Evolutionary conservation across 78 protist genomes (phyloP).

Genomic region (Protostelium mycophagum): DNA sequence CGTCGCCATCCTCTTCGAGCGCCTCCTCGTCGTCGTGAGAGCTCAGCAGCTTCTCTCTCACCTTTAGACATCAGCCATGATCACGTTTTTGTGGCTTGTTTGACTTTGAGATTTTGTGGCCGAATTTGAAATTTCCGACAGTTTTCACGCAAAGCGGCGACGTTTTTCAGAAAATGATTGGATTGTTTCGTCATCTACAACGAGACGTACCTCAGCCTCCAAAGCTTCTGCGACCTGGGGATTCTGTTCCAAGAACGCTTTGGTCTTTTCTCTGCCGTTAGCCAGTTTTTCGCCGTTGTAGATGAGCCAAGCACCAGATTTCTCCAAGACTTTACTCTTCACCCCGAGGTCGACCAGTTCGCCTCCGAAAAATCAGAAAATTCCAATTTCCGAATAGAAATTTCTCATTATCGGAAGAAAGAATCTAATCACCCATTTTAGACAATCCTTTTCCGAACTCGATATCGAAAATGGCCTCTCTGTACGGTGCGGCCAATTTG

Average conservation of each 20-base stretch:
- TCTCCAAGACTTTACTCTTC: constrained; percentile 34
- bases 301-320: constrained; percentile 60
- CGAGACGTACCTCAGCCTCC: constrained; percentile 39
- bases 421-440: constrained; percentile 21
- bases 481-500: constrained; percentile 68
- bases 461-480: constrained; percentile 64
- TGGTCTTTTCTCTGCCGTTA: constrained; percentile 65
- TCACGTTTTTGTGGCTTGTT: too few relatives aligned
- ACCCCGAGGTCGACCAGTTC: constrained; percentile 60
- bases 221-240: constrained; percentile 19
- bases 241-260: constrained; percentile 34
- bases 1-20: too few relatives aligned
- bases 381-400: background rate
- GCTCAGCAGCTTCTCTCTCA: too few relatives aligned
- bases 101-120: too few relatives aligned
- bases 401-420: too few relatives aligned
- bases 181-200: too few relatives aligned
- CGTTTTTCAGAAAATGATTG: too few relatives aligned
- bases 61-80: too few relatives aligned
- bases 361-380: constrained; percentile 4
- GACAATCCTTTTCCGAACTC: constrained; percentile 54
- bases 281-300: constrained; percentile 26
- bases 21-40: too few relatives aligned
- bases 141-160: too few relatives aligned
- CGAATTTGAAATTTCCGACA: too few relatives aligned